phyloP scores from a whole-genome alignment of 2,329 filamentous ascomycete species.

The Stemphylium beticola region DNA sequence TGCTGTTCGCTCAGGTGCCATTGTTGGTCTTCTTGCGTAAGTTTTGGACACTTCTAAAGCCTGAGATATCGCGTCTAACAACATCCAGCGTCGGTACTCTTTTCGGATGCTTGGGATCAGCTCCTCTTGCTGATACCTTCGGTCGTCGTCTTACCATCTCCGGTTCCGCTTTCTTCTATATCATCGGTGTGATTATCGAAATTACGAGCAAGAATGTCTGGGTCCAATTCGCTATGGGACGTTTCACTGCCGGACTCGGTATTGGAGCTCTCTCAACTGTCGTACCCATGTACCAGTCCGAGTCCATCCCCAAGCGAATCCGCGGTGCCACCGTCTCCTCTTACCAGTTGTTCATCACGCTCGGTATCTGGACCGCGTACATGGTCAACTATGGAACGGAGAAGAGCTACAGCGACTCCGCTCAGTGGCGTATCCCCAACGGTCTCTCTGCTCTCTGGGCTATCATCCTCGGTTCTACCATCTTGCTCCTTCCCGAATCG shows the following conservation, averaged over 20 bases:
- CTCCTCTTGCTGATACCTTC: slow-evolving; percentile 66
- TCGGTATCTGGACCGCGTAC: slow-evolving; percentile 65
- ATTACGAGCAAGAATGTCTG: slow-evolving; percentile 64
- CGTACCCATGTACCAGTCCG: slow-evolving; percentile 67
- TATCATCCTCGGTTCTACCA: slow-evolving; percentile 59
- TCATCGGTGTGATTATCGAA: slow-evolving; percentile 69
- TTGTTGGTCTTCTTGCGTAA: slow-evolving; percentile 46
- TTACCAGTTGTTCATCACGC: slow-evolving; percentile 73
- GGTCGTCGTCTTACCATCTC: slow-evolving; percentile 69
- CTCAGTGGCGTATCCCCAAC: slow-evolving; percentile 69
- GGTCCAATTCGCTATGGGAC: slow-evolving; percentile 69
- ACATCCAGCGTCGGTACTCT: slow-evolving; percentile 67
- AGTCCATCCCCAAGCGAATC: slow-evolving; percentile 69
- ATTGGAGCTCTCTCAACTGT: slow-evolving; percentile 70
- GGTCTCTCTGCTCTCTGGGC: slow-evolving; percentile 65
- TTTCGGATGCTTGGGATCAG: slow-evolving; percentile 67
- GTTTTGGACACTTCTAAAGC: slow-evolving; percentile 1
- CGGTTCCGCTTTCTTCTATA: slow-evolving; percentile 66
- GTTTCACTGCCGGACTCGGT: slow-evolving; percentile 68
- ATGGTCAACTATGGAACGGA: slow-evolving; percentile 67
- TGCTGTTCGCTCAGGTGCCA: slow-evolving; percentile 43
- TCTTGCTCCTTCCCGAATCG: slow-evolving; percentile 62
- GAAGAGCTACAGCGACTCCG: slow-evolving; percentile 54
- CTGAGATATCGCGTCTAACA: slow-evolving; percentile 8
- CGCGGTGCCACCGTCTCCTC: slow-evolving; percentile 67